Conservation (phyloP, 768 basidiomycete species). For the Macrolepiota albuminosa region DNA sequence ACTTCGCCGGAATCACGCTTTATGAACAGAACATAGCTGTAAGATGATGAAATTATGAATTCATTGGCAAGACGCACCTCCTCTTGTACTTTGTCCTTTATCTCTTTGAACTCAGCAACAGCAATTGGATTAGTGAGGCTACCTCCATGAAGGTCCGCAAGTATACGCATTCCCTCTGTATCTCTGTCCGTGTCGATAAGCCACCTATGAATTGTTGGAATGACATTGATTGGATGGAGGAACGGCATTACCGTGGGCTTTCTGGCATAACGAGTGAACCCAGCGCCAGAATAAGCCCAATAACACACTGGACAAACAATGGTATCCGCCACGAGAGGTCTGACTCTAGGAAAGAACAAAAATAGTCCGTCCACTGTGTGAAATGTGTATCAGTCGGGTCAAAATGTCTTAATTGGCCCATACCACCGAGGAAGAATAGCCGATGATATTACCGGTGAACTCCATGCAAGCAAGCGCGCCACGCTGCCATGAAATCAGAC, state of each 20-base stretch:
- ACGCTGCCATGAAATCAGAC: conserved; percentile 42
- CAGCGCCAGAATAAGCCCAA: conserved; percentile 71
- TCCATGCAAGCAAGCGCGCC: conserved; percentile 94
- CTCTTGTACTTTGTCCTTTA: conserved; percentile 71
- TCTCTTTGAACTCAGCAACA: conserved; percentile 82
- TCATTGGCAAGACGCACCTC: conserved; percentile 41
- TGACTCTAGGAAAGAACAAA: conserved; percentile 82
- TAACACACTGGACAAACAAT: conserved; percentile 82
- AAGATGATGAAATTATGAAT: not conserved
- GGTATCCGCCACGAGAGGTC: conserved; percentile 91
- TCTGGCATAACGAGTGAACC: conserved; percentile 88
- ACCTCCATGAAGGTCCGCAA: conserved; percentile 87
- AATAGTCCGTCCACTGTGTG: conserved; percentile 89
- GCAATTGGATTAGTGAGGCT: conserved; percentile 64
- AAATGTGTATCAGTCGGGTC: not conserved
- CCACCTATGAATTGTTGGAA: conserved; percentile 49
- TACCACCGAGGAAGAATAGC: conserved; percentile 88
- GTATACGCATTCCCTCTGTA: conserved; percentile 76
- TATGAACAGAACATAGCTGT: not conserved
- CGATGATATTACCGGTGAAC: conserved; percentile 89
- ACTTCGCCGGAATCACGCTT: conserved; percentile 75
- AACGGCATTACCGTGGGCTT: conserved; percentile 62
- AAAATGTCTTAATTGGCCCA: conserved; percentile 21
- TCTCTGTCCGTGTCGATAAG: conserved; percentile 86
- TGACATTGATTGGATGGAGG: not conserved